phyloP scores from a whole-genome alignment of 23 red algal species.

The Gracilaria vermiculophylla region DNA sequence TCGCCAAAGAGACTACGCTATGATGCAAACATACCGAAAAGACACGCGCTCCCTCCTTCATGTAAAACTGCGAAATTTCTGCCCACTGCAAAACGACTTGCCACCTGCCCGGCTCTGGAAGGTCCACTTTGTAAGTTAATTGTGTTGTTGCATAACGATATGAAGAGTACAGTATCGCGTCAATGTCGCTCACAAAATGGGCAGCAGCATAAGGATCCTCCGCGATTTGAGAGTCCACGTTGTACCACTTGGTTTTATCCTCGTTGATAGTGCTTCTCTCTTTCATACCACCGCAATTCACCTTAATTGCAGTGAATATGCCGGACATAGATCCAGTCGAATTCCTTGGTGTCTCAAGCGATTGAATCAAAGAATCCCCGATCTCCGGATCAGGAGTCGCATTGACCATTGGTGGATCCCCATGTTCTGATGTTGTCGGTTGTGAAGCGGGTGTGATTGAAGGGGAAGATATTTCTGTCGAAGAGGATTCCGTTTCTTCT shows the following conservation, averaged over 20 bases:
- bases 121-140: slow-evolving; percentile 18
- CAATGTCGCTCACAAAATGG: slow-evolving; percentile 1
- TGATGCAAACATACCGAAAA: slow-evolving; percentile 36
- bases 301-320: slow-evolving; percentile 14
- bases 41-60: slow-evolving; percentile 43
- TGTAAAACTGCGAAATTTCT: slow-evolving; percentile 36
- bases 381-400: neutral
- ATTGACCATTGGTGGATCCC: too few relatives aligned
- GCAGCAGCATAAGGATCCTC: slow-evolving; percentile 36
- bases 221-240: slow-evolving; percentile 33
- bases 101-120: slow-evolving; percentile 7
- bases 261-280: slow-evolving; percentile 17
- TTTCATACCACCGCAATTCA: slow-evolving; percentile 46
- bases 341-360: neutral
- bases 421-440: neutral
- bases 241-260: slow-evolving; percentile 31
- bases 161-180: slow-evolving; percentile 34
- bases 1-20: neutral
- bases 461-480: neutral
- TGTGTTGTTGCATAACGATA: slow-evolving; percentile 29
- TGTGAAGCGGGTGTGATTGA: neutral
- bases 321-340: neutral
- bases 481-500: neutral
- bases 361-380: neutral
- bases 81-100: slow-evolving; percentile 39